A percentile compares a stretch with the other conserved stretches of the same genome.
These are phyloP conservation scores for Clonostachys byssicola DNA, from an alignment of 2,329 filamentous ascomycete species.

Conservation along the genomic window DNA sequence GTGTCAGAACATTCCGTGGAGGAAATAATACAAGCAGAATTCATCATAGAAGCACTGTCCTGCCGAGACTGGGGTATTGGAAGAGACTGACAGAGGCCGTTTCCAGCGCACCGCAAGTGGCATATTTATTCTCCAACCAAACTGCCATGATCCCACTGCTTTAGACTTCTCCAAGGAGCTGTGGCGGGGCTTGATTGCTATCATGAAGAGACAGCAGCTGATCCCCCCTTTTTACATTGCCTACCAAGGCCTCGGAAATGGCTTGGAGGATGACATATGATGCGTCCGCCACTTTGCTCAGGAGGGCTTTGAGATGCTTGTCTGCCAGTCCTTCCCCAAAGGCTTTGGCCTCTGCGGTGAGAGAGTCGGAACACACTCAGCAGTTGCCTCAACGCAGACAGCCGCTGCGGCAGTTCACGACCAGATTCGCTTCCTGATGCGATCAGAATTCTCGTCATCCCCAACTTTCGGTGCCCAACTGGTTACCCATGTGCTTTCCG, in stretches of 20 bases:
- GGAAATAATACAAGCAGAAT: too few relatives aligned
- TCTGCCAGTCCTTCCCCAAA: conserved; percentile 31
- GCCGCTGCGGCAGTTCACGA: not conserved
- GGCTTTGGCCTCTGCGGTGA: conserved; percentile 31
- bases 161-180: conserved; percentile 20
- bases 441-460: not conserved
- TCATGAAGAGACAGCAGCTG: conserved; percentile 3
- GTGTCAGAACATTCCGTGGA: too few relatives aligned
- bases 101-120: conserved; percentile 16
- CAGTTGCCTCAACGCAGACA: not conserved
- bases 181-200: conserved; percentile 17
- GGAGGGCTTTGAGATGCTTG: conserved; percentile 19
- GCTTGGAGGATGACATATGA: conserved; percentile 23
- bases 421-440: not conserved
- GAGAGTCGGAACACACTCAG: conserved; percentile 16
- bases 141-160: conserved; percentile 30
- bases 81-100: conserved; percentile 10
- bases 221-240: conserved; percentile 28
- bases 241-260: conserved; percentile 26
- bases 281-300: conserved; percentile 15
- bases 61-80: conserved; percentile 17
- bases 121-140: conserved; percentile 26
- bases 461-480: not conserved
- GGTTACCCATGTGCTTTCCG: not conserved
- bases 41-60: conserved; percentile 22